Evolutionary conservation across 495 filamentous ascomycete genomes (phyloP), one percentile per base, ranked within the genome.

Genomic region (Xylaria curta): DNA sequence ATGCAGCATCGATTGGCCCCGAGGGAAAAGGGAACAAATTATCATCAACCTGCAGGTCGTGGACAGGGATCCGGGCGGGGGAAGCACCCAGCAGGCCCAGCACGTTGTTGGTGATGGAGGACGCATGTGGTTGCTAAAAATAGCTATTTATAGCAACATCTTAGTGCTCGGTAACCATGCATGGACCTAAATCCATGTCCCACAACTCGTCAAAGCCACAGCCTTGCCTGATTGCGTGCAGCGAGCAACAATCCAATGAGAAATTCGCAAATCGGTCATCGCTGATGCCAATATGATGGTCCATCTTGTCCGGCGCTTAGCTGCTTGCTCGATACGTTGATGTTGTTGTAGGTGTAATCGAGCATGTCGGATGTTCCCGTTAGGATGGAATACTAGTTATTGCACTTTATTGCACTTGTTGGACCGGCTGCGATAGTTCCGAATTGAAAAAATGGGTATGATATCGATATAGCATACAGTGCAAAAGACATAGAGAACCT

Each of bases 81-180:
- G 44, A 49, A 61, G 40, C 68, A 59, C 26, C 9, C 19, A 42
- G 38, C 38, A 58, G 42, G 54, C 28, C 64, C 64, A 63, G 70
- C 69, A 66, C 61, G 42, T 62, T 71, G 66, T 69, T 66, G 53
- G 66, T 53, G 38, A 69, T 36, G 53, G 53, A 53, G 40, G 65
- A n/a, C n/a, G n/a, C 69, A 69, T 74, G 74, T 75, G 65, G 67
- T 68, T 75, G 53, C 78, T 79, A 79, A 73, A 75, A 76, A 79
- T 79, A 79, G 73, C 73, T 76, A 78, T 78, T 75, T 74, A 73
- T 78, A 79, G 76, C 76, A 73, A 73, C 71, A 73, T 74, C 73
- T 68, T 68, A 31, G 8, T 49, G 75, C 65, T 72, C 73, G 69
- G 73, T 62, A 74, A 51, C 73, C 67, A 72, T 77, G 71, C 73